Conservation (phyloP, 805 yeast genomes). For the Helenozyma rhizophorensis region DNA sequence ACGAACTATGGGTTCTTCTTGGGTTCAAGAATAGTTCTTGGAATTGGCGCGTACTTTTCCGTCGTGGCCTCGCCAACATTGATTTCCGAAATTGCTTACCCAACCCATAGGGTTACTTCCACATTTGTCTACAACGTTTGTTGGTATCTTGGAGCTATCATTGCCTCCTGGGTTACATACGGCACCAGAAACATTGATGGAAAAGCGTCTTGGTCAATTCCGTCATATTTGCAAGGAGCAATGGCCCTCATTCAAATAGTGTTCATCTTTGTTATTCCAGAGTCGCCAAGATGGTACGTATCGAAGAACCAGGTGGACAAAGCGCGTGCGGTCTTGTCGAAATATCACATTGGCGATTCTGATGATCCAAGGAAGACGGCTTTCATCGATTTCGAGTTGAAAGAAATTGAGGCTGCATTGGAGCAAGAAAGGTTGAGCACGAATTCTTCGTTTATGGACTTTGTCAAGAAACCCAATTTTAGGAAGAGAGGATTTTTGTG, state of each 20-base stretch:
- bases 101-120: conserved; percentile 29
- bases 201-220: conserved; percentile 49
- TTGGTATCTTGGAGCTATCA: conserved; percentile 52
- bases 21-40: conserved; percentile 44
- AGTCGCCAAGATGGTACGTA: conserved; percentile 45
- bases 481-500: conserved; percentile 38
- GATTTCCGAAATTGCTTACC: conserved; percentile 48
- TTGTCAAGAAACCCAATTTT: conserved; percentile 33
- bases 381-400: conserved; percentile 20
- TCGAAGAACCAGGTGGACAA: conserved; percentile 38
- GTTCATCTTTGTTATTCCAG: conserved; percentile 34
- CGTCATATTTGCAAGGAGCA: conserved; percentile 47
- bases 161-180: conserved; percentile 49
- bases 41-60: conserved; percentile 42
- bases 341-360: conserved; percentile 38
- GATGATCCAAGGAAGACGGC: conserved; percentile 17
- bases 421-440: conserved; percentile 34
- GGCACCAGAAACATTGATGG: conserved; percentile 33
- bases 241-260: conserved; percentile 40
- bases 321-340: conserved; percentile 39
- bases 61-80: conserved; percentile 44
- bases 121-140: conserved; percentile 45
- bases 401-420: conserved; percentile 22
- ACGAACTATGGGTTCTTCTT: conserved; percentile 34
- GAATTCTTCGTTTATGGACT: conserved; percentile 35